A percentile compares a stretch with the other conserved stretches of the same genome.
Evolutionary conservation across 805 yeast species (phyloP).

Genomic region (Metschnikowia shivogae): DNA sequence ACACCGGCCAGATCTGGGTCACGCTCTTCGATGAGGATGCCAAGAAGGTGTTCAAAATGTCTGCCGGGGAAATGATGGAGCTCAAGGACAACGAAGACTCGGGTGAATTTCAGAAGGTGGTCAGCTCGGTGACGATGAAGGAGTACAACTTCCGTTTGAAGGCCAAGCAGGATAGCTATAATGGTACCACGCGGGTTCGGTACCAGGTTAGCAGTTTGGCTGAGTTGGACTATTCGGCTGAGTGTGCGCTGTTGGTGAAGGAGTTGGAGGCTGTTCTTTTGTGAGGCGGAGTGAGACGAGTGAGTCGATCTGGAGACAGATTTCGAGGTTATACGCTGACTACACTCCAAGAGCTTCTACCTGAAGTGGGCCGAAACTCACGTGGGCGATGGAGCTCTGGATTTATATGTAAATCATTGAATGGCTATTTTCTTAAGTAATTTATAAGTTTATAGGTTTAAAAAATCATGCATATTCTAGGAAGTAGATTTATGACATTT

Average conservation of each 20-base stretch:
- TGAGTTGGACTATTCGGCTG: slow-evolving; percentile 53
- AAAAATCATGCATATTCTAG: no score
- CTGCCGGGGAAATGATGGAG: slow-evolving; percentile 58
- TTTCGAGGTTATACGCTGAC: no score
- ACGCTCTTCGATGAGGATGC: slow-evolving; percentile 88
- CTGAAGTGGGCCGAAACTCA: no score
- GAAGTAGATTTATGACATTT: no score
- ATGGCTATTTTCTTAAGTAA: no score
- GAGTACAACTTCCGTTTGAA: slow-evolving; percentile 73
- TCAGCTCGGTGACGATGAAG: slow-evolving; percentile 53
- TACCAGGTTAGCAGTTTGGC: slow-evolving; percentile 58
- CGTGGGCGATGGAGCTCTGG: no score
- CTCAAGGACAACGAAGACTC: slow-evolving; percentile 38
- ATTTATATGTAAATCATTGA: no score
- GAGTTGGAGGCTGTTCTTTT: slow-evolving; percentile 25
- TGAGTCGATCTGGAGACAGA: no score
- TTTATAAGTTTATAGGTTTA: no score
- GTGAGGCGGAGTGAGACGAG: not conserved
- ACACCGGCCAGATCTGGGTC: slow-evolving; percentile 80
- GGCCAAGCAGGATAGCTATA: slow-evolving; percentile 80
- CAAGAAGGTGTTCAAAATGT: slow-evolving; percentile 55
- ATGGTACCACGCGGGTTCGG: slow-evolving; percentile 72
- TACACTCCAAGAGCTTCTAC: no score
- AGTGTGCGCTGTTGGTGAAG: slow-evolving; percentile 54
- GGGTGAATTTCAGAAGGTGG: slow-evolving; percentile 39